phyloP scores from a whole-genome alignment of 192 early-diverging fungal genomes.

The Thamnidium elegans region DNA sequence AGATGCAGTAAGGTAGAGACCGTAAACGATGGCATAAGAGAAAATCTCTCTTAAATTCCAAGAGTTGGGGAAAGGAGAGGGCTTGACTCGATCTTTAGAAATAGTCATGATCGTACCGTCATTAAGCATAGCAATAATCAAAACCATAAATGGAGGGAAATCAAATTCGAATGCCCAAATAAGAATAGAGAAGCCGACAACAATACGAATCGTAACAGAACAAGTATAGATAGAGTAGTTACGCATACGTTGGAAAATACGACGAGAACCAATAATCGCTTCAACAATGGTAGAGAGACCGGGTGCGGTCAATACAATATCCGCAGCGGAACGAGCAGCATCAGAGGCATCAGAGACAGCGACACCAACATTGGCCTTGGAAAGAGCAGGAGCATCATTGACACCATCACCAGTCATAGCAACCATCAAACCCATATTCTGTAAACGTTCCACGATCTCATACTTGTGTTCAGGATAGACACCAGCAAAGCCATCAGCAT shows the following conservation, averaged over 20 bases:
- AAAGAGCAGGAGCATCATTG: slow-evolving; percentile 70
- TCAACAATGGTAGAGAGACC: slow-evolving; percentile 87
- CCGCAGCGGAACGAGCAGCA: slow-evolving; percentile 74
- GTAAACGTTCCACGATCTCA: slow-evolving; percentile 64
- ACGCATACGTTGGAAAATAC: slow-evolving; percentile 97
- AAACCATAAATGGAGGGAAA: slow-evolving; percentile 81
- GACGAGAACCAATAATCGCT: slow-evolving; percentile 85
- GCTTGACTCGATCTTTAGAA: slow-evolving; percentile 78
- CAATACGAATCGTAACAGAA: slow-evolving; percentile 81
- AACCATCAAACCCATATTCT: slow-evolving; percentile 65
- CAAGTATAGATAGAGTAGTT: slow-evolving; percentile 90
- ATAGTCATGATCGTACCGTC: slow-evolving; percentile 93
- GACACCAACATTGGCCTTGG: slow-evolving; percentile 72
- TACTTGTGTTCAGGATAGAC: slow-evolving; percentile 70
- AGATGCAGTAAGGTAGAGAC: slow-evolving; percentile 78
- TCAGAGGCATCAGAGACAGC: slow-evolving; percentile 73
- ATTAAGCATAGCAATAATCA: slow-evolving; percentile 89
- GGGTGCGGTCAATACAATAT: slow-evolving; percentile 74
- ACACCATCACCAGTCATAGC: slow-evolving; percentile 77
- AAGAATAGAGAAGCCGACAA: slow-evolving; percentile 68
- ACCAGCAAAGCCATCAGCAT: slow-evolving; percentile 65
- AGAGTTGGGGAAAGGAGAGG: slow-evolving; percentile 78
- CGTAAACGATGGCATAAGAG: slow-evolving; percentile 80
- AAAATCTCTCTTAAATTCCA: slow-evolving; percentile 91
- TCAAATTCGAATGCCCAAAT: slow-evolving; percentile 76